Evolutionary conservation across 2,329 filamentous ascomycete species (phyloP).

Genomic region (Neurospora crassa): DNA sequence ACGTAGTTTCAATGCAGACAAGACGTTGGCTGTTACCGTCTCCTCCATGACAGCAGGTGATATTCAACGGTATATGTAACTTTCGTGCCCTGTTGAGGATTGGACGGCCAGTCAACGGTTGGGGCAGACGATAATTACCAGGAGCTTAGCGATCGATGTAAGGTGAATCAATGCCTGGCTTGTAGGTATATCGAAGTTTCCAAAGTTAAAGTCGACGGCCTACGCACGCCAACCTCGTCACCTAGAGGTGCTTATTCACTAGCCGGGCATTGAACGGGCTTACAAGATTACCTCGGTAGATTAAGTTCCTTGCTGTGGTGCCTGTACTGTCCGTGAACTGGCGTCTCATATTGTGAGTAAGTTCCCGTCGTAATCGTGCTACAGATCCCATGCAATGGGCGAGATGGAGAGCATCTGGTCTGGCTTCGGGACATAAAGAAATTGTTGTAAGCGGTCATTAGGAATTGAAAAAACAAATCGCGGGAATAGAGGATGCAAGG

Average conservation of each 20-base stretch:
- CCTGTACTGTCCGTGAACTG: neutral
- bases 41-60: neutral
- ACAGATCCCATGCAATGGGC: neutral
- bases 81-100: neutral
- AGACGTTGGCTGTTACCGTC: neutral
- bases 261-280: neutral
- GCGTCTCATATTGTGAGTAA: neutral
- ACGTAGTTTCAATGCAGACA: neutral
- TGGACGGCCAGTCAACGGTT: neutral
- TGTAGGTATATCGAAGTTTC: neutral
- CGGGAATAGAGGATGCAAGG: too few species aligned
- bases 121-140: too few species aligned
- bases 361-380: neutral
- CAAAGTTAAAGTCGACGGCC: neutral
- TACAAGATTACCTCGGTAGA: neutral
- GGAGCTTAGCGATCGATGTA: too few species aligned
- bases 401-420: neutral
- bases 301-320: neutral
- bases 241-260: neutral
- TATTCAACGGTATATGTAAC: too few species aligned
- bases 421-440: neutral
- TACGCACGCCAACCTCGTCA: neutral
- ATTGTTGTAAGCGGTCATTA: neutral
- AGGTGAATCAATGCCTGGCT: neutral
- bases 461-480: too few species aligned